A percentile compares a stretch with the other conserved stretches of the same genome.
Conservation (phyloP, 2,329 filamentous ascomycete genomes). For the Cordyceps cateniannulata region DNA sequence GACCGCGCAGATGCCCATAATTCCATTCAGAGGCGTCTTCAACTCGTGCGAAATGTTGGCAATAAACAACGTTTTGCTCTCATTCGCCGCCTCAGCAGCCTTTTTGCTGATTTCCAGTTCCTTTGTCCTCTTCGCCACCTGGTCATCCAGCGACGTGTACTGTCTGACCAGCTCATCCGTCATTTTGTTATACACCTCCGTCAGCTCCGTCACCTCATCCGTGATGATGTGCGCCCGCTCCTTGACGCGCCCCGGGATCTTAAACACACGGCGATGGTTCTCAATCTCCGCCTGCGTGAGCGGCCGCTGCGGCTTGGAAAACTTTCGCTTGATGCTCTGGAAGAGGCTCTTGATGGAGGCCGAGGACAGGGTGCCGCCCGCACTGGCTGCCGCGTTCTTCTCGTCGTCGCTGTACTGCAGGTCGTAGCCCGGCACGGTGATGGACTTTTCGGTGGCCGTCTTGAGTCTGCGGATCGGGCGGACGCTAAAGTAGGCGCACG, state of each 20-base stretch:
- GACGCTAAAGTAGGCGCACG: conserved; percentile 76
- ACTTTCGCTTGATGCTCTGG: conserved; percentile 30
- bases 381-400: conserved; percentile 35
- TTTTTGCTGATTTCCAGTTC: conserved; percentile 87
- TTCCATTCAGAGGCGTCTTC: conserved; percentile 92
- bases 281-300: conserved; percentile 23
- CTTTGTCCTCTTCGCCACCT: conserved; percentile 73
- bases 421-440: conserved; percentile 57
- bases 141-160: conserved; percentile 76
- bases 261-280: conserved; percentile 56
- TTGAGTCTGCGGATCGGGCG: conserved; percentile 72
- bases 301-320: conserved; percentile 26
- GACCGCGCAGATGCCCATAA: conserved; percentile 87
- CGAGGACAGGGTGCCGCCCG: conserved; percentile 34
- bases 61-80: conserved; percentile 96
- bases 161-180: conserved; percentile 83
- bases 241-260: conserved; percentile 77
- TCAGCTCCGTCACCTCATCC: conserved; percentile 81
- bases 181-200: conserved; percentile 87
- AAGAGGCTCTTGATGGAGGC: conserved; percentile 39
- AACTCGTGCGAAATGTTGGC: conserved; percentile 86
- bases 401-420: conserved; percentile 36
- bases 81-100: conserved; percentile 88
- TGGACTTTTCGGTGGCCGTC: conserved; percentile 66
- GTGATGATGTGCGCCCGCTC: conserved; percentile 69